These are phyloP conservation scores for Litchi chinensis DNA, from an alignment of 345 rosid genomes.

Conservation along the genomic window DNA sequence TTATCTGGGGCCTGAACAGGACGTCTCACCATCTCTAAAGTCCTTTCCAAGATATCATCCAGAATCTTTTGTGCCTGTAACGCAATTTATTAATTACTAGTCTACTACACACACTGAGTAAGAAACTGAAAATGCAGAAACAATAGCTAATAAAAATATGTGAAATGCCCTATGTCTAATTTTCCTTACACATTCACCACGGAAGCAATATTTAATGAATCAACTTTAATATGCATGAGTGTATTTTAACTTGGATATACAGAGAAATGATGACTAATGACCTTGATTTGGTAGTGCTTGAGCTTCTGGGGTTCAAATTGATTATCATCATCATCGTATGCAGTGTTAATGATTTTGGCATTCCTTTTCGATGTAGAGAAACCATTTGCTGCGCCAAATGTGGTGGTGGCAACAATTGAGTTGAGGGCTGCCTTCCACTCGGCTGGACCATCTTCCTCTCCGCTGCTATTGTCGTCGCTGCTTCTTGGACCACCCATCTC, in stretches of 20 bases:
- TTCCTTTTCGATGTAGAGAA: slow-evolving; percentile 14
- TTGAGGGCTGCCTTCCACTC: slow-evolving; percentile 79
- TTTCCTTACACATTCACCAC: background rate
- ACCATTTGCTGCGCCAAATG: slow-evolving; percentile 35
- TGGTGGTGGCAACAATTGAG: slow-evolving; percentile 63
- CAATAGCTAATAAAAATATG: background rate
- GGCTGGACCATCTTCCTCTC: slow-evolving; percentile 71
- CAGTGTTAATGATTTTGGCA: slow-evolving; percentile 10
- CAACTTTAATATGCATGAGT: background rate
- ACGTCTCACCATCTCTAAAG: slow-evolving; percentile 49
- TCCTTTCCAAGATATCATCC: slow-evolving; percentile 70
- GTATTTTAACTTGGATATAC: background rate
- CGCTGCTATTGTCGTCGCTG: slow-evolving; percentile 46
- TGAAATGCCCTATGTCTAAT: background rate
- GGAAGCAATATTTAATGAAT: background rate
- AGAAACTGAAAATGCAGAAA: background rate
- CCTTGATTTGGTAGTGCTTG: slow-evolving; percentile 80
- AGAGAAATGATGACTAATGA: slow-evolving; percentile 16
- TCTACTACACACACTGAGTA: background rate
- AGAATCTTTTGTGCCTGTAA: slow-evolving; percentile 80
- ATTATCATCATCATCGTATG: slow-evolving; percentile 28
- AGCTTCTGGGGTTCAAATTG: slow-evolving; percentile 53
- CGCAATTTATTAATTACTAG: slow-evolving; percentile 1
- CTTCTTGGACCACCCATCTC: slow-evolving; percentile 37
- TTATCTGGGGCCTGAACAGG: slow-evolving; percentile 29